Evolutionary conservation across 1,139 yeast species (phyloP).

Genomic region (Suhomyces coccinellae): DNA sequence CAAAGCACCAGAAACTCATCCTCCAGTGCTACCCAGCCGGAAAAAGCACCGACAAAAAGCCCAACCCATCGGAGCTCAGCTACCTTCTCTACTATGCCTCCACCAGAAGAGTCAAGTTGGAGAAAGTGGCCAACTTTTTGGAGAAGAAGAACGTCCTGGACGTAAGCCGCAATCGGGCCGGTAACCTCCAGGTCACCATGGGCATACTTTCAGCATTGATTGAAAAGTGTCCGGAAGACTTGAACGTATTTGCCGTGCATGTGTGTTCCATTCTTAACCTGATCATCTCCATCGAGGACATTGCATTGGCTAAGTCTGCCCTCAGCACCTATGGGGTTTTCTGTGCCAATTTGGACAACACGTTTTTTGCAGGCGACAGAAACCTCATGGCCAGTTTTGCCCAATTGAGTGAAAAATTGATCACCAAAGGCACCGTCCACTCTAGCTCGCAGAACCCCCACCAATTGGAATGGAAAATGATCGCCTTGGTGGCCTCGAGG

Average conservation of each 20-base stretch:
- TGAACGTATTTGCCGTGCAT: slow-evolving; percentile 75
- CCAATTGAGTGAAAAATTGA: slow-evolving; percentile 38
- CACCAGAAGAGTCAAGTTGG: slow-evolving; percentile 82
- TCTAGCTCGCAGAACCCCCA: slow-evolving; percentile 31
- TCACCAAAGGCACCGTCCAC: slow-evolving; percentile 28
- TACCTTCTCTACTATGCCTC: slow-evolving; percentile 90
- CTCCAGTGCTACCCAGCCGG: slow-evolving; percentile 94
- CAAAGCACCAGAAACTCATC: slow-evolving; percentile 88
- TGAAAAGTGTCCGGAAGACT: slow-evolving; percentile 74
- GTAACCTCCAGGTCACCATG: slow-evolving; percentile 81
- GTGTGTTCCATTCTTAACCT: slow-evolving; percentile 50
- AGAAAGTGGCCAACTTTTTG: slow-evolving; percentile 76
- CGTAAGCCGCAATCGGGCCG: slow-evolving; percentile 60
- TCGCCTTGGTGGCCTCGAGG: slow-evolving; percentile 47
- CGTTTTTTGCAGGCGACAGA: slow-evolving; percentile 71
- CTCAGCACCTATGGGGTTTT: slow-evolving; percentile 55
- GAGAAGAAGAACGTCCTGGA: slow-evolving; percentile 66
- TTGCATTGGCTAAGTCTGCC: slow-evolving; percentile 55
- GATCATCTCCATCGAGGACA: slow-evolving; percentile 52
- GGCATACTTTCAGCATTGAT: slow-evolving; percentile 70
- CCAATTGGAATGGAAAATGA: slow-evolving; percentile 49
- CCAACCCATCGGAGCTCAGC: slow-evolving; percentile 88
- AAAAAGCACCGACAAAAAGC: slow-evolving; percentile 77
- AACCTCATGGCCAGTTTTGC: slow-evolving; percentile 55
- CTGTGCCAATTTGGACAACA: slow-evolving; percentile 65